These are phyloP conservation scores for Septoria petroselini DNA, from an alignment of 2,329 filamentous ascomycete genomes.

Conservation along the genomic window DNA sequence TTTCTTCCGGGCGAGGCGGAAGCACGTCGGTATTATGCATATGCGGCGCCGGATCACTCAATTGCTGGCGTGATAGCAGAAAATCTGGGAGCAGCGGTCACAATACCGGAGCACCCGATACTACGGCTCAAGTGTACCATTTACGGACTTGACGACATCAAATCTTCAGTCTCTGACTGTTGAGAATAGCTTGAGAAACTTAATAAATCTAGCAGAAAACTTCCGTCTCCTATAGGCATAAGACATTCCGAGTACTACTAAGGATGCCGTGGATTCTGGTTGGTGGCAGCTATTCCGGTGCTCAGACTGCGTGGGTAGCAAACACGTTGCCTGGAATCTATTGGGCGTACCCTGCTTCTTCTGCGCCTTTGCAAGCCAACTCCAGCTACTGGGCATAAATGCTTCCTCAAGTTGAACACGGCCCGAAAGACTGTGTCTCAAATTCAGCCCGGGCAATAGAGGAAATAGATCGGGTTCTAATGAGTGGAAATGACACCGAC, in stretches of 20 bases:
- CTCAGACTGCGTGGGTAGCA: constrained; percentile 55
- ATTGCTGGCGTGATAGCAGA: constrained; percentile 48
- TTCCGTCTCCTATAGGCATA: constrained; percentile 43
- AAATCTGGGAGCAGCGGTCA: constrained; percentile 51
- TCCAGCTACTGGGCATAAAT: neutral
- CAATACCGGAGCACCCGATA: constrained; percentile 58
- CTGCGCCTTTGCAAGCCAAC: neutral
- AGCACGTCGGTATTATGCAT: neutral
- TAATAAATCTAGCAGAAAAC: constrained; percentile 38
- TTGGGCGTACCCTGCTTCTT: constrained; percentile 53
- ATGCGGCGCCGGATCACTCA: neutral
- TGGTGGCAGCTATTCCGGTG: constrained; percentile 54
- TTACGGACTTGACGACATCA: neutral
- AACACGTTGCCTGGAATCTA: constrained; percentile 53
- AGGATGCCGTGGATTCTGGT: constrained; percentile 55
- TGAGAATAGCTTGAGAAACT: constrained; percentile 53
- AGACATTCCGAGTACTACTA: constrained; percentile 45
- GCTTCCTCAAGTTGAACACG: neutral
- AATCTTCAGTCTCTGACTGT: constrained; percentile 46
- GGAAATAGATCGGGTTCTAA: neutral
- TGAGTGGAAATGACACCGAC: neutral
- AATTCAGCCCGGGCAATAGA: neutral
- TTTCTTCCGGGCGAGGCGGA: neutral
- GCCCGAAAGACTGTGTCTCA: neutral
- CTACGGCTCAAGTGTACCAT: constrained; percentile 53